Conservation (phyloP, 164 flowering plant species). For the Cinnamomum chago region DNA sequence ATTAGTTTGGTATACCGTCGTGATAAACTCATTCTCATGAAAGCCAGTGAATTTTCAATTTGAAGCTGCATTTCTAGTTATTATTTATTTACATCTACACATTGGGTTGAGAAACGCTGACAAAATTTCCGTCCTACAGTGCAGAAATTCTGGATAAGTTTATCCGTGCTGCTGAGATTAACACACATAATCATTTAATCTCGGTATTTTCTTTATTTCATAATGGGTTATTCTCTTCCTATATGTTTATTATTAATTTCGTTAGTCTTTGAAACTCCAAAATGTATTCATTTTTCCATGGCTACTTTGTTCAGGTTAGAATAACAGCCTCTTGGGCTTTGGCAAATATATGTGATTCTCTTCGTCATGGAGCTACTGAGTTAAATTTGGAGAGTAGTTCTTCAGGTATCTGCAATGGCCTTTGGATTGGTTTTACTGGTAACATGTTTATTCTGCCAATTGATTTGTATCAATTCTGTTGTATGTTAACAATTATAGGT, state of each 20-base stretch:
- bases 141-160: constrained; percentile 61
- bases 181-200: constrained; percentile 47
- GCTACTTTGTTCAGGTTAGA: constrained; percentile 52
- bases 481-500: constrained; percentile 22
- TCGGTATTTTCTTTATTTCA: constrained; percentile 37
- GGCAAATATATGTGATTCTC: constrained; percentile 85
- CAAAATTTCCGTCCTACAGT: constrained; percentile 33
- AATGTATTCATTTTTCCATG: not conserved
- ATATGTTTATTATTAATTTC: not conserved
- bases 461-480: not conserved
- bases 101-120: not conserved
- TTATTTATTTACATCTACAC: not conserved
- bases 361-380: constrained; percentile 41
- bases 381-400: constrained; percentile 14
- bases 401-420: constrained; percentile 24
- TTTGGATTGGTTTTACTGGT: not conserved
- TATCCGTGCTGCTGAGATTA: constrained; percentile 54
- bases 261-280: not conserved
- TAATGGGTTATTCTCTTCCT: not conserved
- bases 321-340: constrained; percentile 93
- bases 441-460: not conserved
- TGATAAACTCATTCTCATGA: not conserved
- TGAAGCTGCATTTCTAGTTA: not conserved
- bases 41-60: not conserved
- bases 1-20: not conserved